Conservation (phyloP, 306 rosid species). For the Cyclanthera cordifolia region DNA sequence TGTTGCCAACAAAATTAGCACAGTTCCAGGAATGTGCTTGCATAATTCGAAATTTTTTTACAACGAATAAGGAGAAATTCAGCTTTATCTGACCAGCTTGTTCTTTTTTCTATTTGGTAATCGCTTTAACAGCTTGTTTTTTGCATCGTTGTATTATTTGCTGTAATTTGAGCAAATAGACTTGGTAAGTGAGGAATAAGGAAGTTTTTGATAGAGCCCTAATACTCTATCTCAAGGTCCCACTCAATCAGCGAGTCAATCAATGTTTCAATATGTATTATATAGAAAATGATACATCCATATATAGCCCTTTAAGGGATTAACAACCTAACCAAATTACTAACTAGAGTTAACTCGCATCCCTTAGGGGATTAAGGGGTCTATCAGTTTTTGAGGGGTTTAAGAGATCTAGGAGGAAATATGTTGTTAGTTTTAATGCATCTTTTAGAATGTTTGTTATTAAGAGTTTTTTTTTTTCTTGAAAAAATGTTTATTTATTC, state of each 20-base stretch:
- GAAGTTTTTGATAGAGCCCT: no score
- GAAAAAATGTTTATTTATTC: no score
- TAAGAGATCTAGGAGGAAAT: not conserved
- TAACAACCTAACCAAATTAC: no score
- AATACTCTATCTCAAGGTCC: no score
- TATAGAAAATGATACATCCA: no score
- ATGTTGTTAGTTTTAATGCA: not conserved
- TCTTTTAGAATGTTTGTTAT: not conserved
- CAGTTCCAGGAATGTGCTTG: not conserved
- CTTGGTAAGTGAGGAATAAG: not conserved
- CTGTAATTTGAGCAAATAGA: not conserved
- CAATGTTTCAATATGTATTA: no score
- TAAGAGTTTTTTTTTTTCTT: no score
- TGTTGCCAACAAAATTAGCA: not conserved
- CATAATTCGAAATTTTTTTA: not conserved
- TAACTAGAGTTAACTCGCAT: no score
- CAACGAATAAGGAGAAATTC: not conserved
- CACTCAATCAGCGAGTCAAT: no score
- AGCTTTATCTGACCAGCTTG: constrained; percentile 4
- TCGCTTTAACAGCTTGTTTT: not conserved
- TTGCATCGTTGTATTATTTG: not conserved
- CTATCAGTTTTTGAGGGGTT: not conserved
- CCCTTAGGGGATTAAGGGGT: no score
- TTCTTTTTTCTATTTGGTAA: not conserved
- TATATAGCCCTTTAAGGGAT: no score